A percentile compares a stretch with the other conserved stretches of the same genome.
These are phyloP conservation scores for Saccharum spontaneum DNA, from an alignment of 176 grass and related monocot genomes.

Conservation along the genomic window DNA sequence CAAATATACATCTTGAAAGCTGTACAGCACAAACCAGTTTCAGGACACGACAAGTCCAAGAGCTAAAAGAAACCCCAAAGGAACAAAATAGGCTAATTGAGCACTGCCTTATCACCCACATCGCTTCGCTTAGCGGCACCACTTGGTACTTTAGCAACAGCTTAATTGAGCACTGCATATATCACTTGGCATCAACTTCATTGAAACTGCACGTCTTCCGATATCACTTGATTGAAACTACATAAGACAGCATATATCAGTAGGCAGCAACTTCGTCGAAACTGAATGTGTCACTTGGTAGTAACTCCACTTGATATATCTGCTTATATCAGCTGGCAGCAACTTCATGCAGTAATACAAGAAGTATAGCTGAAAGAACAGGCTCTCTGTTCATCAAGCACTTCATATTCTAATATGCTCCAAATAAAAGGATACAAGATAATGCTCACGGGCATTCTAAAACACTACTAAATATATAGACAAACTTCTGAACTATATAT, in stretches of 20 bases:
- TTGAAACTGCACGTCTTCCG: background rate
- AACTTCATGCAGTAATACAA: background rate
- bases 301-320: background rate
- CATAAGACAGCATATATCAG: background rate
- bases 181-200: background rate
- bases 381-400: background rate
- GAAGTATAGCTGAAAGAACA: background rate
- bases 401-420: background rate
- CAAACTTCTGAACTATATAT: too few species aligned
- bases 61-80: too few species aligned
- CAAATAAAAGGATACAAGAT: background rate
- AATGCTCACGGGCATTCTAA: background rate
- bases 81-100: too few species aligned
- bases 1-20: too few species aligned
- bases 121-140: background rate
- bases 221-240: background rate
- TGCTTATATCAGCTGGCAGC: background rate
- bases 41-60: too few species aligned
- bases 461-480: too few species aligned
- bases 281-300: background rate
- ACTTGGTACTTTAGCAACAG: background rate
- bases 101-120: background rate
- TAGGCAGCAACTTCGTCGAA: background rate
- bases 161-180: background rate
- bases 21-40: too few species aligned